Evolutionary conservation across 2,329 filamentous ascomycete genomes (phyloP).

Genomic region (Fusarium chaquense): DNA sequence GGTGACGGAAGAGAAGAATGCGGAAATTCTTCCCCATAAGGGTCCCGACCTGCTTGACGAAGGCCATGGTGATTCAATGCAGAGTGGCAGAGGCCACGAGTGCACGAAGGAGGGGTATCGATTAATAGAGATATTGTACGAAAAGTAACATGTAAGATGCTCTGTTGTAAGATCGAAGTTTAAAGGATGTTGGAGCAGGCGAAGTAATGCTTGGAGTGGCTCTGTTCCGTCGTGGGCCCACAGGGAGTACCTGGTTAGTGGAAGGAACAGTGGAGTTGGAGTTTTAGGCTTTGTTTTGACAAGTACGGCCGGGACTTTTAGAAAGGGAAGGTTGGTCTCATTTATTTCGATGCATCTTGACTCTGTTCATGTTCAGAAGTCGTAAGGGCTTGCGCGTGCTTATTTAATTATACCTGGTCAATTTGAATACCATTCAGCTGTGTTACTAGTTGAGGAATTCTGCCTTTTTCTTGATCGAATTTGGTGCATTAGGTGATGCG

Average conservation of each 20-base stretch:
- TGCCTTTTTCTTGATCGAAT: background rate
- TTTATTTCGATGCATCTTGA: background rate
- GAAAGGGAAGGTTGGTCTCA: background rate
- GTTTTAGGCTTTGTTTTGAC: background rate
- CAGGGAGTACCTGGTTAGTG: background rate
- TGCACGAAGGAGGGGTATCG: constrained; percentile 3
- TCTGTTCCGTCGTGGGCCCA: background rate
- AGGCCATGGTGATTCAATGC: constrained; percentile 57
- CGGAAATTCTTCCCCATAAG: constrained; percentile 72
- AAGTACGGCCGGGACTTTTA: background rate
- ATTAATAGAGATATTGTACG: background rate
- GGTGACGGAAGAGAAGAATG: constrained; percentile 68
- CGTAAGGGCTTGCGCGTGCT: background rate
- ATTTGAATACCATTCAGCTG: background rate
- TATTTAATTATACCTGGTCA: background rate
- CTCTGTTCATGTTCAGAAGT: background rate
- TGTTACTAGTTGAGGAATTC: background rate
- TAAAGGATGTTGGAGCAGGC: background rate
- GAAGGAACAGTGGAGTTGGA: constrained; percentile 6
- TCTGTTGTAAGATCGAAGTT: constrained; percentile 1
- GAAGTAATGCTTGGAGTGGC: constrained; percentile 1
- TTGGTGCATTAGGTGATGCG: background rate
- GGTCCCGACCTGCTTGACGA: constrained; percentile 70
- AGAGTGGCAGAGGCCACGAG: constrained; percentile 16
- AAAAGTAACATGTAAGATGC: constrained; percentile 3